These are phyloP conservation scores for Dipteronia dyeriana DNA, from an alignment of 345 rosid species.

Conservation along the genomic window DNA sequence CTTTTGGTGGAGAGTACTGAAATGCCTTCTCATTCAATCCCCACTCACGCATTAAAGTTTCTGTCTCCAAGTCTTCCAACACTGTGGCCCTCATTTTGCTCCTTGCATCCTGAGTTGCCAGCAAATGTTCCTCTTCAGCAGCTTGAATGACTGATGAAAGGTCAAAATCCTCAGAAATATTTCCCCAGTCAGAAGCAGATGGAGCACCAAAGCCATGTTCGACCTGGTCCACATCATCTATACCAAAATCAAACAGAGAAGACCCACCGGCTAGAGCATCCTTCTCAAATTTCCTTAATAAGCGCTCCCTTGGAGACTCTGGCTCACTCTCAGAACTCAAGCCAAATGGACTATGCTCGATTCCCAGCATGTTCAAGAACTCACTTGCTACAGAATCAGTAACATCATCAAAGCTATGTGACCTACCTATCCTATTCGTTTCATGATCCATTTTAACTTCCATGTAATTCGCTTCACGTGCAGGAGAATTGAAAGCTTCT, in stretches of 20 bases:
- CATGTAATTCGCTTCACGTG: slow-evolving; percentile 42
- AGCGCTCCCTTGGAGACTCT: slow-evolving; percentile 91
- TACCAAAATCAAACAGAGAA: slow-evolving; percentile 63
- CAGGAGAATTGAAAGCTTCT: slow-evolving; percentile 55
- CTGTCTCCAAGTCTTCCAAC: slow-evolving; percentile 83
- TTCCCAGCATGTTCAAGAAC: slow-evolving; percentile 80
- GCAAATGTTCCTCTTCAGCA: slow-evolving; percentile 59
- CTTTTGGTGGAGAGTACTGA: slow-evolving; percentile 64
- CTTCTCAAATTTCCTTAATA: slow-evolving; percentile 85
- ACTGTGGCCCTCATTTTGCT: slow-evolving; percentile 56
- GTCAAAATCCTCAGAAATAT: slow-evolving; percentile 50
- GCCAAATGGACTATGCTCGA: slow-evolving; percentile 74
- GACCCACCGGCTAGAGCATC: slow-evolving; percentile 64
- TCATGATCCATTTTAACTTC: slow-evolving; percentile 30
- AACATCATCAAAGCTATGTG: slow-evolving; percentile 53
- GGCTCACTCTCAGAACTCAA: slow-evolving; percentile 79
- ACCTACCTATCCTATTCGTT: slow-evolving; percentile 37
- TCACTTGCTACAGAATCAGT: slow-evolving; percentile 73
- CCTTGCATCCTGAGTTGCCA: slow-evolving; percentile 41
- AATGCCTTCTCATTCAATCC: slow-evolving; percentile 80
- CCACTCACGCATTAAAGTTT: slow-evolving; percentile 89
- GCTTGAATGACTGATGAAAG: slow-evolving; percentile 52
- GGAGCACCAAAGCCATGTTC: slow-evolving; percentile 42
- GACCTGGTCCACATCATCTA: slow-evolving; percentile 41
- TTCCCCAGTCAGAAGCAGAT: slow-evolving; percentile 34